These are phyloP conservation scores for Moniliophthora roreri DNA, from an alignment of 1,284 basidiomycete genomes.

Conservation along the genomic window DNA sequence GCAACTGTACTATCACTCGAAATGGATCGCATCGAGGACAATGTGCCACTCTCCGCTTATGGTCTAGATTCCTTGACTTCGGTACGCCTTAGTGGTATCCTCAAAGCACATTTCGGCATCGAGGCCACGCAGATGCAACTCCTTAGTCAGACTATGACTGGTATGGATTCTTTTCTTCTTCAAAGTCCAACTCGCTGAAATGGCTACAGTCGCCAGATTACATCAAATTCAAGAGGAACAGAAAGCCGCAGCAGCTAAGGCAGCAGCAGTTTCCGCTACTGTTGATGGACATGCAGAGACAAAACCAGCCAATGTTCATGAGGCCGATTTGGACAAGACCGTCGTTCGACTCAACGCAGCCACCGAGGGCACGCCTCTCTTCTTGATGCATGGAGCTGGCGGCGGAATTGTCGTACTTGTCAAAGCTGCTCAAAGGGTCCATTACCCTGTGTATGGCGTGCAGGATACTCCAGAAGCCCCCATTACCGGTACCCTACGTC, in stretches of 20 bases:
- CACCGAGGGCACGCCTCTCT: constrained; percentile 5
- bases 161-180: not conserved
- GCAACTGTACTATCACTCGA: not conserved
- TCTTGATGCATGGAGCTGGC: constrained; percentile 10
- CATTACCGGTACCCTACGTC: constrained; percentile 4
- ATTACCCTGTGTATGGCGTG: constrained; percentile 8
- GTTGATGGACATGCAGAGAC: not conserved
- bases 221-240: constrained; percentile 2
- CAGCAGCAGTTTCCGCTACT: not conserved
- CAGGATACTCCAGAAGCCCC: constrained; percentile 12
- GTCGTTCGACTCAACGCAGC: not conserved
- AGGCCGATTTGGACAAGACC: constrained; percentile 9
- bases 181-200: too few relatives aligned
- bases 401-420: constrained; percentile 6
- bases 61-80: constrained; percentile 5
- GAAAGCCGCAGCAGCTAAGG: not conserved
- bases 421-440: constrained; percentile 1
- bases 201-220: not conserved
- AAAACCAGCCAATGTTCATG: constrained; percentile 2
- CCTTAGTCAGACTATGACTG: constrained; percentile 4
- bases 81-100: constrained; percentile 5
- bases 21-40: not conserved
- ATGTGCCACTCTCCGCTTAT: constrained; percentile 2
- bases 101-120: constrained; percentile 3
- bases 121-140: constrained; percentile 5